Evolutionary conservation across 2,329 filamentous ascomycete genomes (phyloP).

Genomic region (Diaporthe batatas): DNA sequence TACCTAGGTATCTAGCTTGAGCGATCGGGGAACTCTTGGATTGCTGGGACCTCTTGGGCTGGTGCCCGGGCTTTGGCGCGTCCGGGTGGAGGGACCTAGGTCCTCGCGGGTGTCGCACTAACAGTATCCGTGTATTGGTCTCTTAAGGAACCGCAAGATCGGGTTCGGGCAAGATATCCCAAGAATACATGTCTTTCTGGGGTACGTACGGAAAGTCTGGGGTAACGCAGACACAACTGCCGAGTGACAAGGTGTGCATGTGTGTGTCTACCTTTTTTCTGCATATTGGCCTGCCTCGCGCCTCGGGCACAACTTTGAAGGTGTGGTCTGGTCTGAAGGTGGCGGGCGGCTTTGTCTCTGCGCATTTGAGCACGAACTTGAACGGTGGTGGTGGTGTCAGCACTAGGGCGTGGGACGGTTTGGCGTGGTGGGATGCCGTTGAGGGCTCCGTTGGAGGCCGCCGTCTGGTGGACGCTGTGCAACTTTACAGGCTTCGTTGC

Average conservation of each 20-base stretch:
- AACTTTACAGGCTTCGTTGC: neutral
- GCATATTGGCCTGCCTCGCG: neutral
- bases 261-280: neutral
- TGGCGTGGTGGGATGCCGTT: neutral
- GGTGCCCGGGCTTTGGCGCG: too few species aligned
- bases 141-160: too few species aligned
- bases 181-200: too few species aligned
- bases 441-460: neutral
- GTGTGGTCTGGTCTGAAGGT: neutral
- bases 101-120: too few species aligned
- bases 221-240: neutral
- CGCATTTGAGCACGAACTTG: conserved; percentile 27
- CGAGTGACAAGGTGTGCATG: conserved; percentile 2
- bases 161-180: too few species aligned
- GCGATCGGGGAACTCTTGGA: neutral
- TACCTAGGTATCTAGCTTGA: too few species aligned
- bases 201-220: neutral
- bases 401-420: conserved; percentile 13
- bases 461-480: neutral
- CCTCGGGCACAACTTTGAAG: neutral
- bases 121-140: too few species aligned
- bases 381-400: conserved; percentile 9
- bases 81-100: too few species aligned
- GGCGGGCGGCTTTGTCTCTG: neutral
- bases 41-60: too few species aligned